Conservation (phyloP, 2,329 filamentous ascomycete species). For the Chrysoporthe deuterocubensis region DNA sequence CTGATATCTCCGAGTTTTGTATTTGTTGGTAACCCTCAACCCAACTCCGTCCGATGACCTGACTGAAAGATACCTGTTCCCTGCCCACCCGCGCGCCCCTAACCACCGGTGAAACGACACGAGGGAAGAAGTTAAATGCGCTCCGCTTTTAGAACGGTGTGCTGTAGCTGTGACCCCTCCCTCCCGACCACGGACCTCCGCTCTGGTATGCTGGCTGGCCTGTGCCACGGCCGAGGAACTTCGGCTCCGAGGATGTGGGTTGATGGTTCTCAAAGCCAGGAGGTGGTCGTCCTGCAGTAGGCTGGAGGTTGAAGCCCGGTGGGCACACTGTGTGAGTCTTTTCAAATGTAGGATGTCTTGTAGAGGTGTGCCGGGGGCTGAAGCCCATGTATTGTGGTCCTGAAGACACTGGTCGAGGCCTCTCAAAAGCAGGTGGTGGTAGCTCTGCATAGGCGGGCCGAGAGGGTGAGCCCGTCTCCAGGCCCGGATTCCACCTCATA, state of each 20-base stretch:
- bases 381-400: background rate
- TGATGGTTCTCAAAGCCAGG: background rate
- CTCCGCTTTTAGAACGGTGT: background rate
- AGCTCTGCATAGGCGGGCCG: background rate
- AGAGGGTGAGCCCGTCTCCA: background rate
- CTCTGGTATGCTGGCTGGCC: background rate
- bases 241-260: background rate
- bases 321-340: background rate
- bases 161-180: background rate
- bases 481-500: background rate
- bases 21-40: constrained; percentile 5
- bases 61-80: constrained; percentile 16
- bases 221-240: background rate
- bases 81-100: background rate
- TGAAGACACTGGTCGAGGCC: background rate
- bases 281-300: background rate
- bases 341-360: background rate
- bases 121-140: background rate
- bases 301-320: background rate
- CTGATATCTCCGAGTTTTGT: background rate
- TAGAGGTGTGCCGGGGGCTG: background rate
- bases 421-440: background rate
- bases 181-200: background rate
- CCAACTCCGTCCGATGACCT: constrained; percentile 28
- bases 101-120: background rate